A percentile compares a stretch with the other conserved stretches of the same genome.
phyloP scores from a whole-genome alignment of 164 flowering plant species.

The Umbilicus rupestris region DNA sequence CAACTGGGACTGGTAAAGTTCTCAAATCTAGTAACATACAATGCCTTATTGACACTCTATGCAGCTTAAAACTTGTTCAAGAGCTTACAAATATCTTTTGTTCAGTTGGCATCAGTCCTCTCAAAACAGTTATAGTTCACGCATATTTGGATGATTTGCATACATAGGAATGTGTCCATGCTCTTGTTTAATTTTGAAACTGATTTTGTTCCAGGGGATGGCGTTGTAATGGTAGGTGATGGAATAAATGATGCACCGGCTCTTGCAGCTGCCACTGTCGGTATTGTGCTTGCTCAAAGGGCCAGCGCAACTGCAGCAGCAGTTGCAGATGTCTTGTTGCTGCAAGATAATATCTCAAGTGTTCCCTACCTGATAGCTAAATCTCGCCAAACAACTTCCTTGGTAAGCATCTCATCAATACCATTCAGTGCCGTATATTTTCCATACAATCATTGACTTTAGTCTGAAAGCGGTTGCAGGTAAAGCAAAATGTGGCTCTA shows the following conservation, averaged over 20 bases:
- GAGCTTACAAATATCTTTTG: too few relatives aligned
- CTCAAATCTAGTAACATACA: neutral
- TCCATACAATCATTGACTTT: neutral
- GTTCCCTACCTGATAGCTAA: slow-evolving; percentile 93
- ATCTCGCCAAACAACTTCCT: slow-evolving; percentile 82
- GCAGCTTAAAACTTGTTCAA: too few relatives aligned
- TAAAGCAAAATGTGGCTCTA: slow-evolving; percentile 90
- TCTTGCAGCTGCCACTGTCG: slow-evolving; percentile 96
- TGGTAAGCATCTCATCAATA: slow-evolving; percentile 39
- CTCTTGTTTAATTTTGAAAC: too few relatives aligned
- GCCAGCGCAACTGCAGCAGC: slow-evolving; percentile 98
- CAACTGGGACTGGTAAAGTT: slow-evolving; percentile 65
- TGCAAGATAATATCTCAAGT: slow-evolving; percentile 78
- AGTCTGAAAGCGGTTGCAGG: slow-evolving; percentile 32
- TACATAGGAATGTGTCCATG: too few relatives aligned
- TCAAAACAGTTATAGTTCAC: too few relatives aligned
- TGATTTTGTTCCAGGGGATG: slow-evolving; percentile 50
- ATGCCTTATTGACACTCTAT: too few relatives aligned
- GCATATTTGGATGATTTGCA: too few relatives aligned
- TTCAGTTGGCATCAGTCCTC: too few relatives aligned
- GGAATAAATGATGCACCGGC: slow-evolving; percentile 99
- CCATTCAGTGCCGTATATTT: neutral
- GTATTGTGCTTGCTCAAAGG: slow-evolving; percentile 92
- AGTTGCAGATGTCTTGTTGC: slow-evolving; percentile 88
- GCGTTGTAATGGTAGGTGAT: slow-evolving; percentile 95